phyloP scores from a whole-genome alignment of 495 filamentous ascomycete species.

The Lophiotrema nucula region DNA sequence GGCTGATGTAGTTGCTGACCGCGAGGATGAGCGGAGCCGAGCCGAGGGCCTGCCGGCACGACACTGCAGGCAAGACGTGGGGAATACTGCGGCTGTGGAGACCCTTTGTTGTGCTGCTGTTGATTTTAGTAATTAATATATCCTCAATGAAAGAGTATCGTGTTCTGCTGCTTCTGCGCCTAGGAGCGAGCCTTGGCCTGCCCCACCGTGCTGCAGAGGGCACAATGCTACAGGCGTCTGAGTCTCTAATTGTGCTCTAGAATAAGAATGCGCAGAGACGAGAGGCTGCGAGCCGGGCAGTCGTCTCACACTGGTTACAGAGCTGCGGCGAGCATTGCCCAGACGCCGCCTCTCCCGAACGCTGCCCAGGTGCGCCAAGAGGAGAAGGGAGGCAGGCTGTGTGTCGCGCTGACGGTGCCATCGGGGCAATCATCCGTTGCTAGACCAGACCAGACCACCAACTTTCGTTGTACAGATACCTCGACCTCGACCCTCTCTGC shows the following conservation, averaged over 20 bases:
- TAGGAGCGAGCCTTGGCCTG: too few relatives aligned
- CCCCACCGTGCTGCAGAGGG: too few relatives aligned
- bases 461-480: too few relatives aligned
- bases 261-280: background rate
- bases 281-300: background rate
- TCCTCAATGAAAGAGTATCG: too few relatives aligned
- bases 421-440: too few relatives aligned
- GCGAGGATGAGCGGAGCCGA: background rate
- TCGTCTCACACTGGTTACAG: background rate
- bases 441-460: too few relatives aligned
- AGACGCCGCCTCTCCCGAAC: conserved; percentile 5
- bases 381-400: too few relatives aligned
- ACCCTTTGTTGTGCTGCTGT: background rate
- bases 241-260: too few relatives aligned
- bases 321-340: background rate
- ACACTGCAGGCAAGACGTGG: too few relatives aligned
- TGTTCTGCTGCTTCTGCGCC: too few relatives aligned
- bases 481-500: background rate
- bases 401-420: too few relatives aligned
- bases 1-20: background rate
- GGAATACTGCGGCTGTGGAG: background rate
- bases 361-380: background rate
- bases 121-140: conserved; percentile 1
- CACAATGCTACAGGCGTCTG: too few relatives aligned
- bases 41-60: background rate